Percentiles rank a stretch among this genome's conserved stretches.
phyloP scores from a whole-genome alignment of 768 basidiomycete genomes.

The Termitomyces sp. region DNA sequence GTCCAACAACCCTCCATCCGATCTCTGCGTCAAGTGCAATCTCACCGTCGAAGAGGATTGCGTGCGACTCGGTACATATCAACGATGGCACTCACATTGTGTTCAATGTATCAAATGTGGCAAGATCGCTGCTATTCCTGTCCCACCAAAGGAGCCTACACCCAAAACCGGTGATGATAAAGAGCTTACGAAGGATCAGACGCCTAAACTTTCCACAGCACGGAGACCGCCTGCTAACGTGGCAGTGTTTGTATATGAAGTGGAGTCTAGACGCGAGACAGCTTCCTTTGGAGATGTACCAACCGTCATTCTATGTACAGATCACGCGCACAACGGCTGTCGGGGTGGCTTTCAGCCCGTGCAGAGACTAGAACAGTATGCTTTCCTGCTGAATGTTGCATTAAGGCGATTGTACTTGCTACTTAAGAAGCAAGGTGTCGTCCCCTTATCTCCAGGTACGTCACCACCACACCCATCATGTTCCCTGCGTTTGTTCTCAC shows the following conservation, averaged over 20 bases:
- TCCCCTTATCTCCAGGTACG: constrained; percentile 77
- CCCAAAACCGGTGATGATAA: constrained; percentile 53
- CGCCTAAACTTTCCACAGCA: constrained; percentile 58
- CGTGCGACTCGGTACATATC: constrained; percentile 91
- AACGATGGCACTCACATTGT: constrained; percentile 95
- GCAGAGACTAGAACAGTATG: constrained; percentile 94
- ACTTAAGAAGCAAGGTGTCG: constrained; percentile 85
- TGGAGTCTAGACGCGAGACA: constrained; percentile 64
- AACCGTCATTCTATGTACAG: constrained; percentile 69
- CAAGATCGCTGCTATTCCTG: constrained; percentile 63
- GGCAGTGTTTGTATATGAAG: constrained; percentile 71
- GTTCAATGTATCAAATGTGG: constrained; percentile 83
- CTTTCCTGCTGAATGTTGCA: constrained; percentile 94
- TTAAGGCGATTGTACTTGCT: constrained; percentile 85
- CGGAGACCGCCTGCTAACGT: constrained; percentile 82
- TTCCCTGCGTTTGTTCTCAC: constrained; percentile 1
- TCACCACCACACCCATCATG: constrained; percentile 11
- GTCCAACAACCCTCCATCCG: constrained; percentile 75
- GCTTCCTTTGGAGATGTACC: constrained; percentile 73
- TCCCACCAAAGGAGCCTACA: constrained; percentile 49
- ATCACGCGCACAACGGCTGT: constrained; percentile 69
- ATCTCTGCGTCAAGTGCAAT: constrained; percentile 87
- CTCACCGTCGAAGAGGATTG: constrained; percentile 97
- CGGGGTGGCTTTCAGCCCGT: constrained; percentile 84
- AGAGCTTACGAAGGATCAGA: constrained; percentile 34